These are phyloP conservation scores for Alternaria triticimaculans DNA, from an alignment of 2,329 filamentous ascomycete species.

Conservation along the genomic window DNA sequence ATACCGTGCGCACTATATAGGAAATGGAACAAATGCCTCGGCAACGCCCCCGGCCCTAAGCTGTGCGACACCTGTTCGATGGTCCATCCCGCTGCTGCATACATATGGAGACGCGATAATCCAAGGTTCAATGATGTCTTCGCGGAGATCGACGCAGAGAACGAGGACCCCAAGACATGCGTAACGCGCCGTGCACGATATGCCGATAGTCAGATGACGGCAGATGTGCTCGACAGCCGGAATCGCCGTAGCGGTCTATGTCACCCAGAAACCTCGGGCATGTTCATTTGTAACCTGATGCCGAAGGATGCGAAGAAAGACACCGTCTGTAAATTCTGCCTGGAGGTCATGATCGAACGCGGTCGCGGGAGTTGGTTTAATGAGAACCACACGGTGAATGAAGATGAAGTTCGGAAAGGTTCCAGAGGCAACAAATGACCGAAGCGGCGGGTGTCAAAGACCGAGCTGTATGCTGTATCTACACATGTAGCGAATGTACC, in stretches of 20 bases:
- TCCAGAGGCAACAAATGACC: not conserved
- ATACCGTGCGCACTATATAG: too few relatives aligned
- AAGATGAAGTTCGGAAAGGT: not conserved
- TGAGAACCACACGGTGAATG: not conserved
- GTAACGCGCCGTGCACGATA: not conserved
- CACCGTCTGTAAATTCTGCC: too few relatives aligned
- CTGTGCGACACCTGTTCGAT: too few relatives aligned
- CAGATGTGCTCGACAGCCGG: too few relatives aligned
- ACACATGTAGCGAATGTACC: not conserved
- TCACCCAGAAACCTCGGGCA: too few relatives aligned
- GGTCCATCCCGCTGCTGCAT: too few relatives aligned
- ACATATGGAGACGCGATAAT: rapidly evolving
- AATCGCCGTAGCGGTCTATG: too few relatives aligned
- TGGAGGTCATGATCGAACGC: rapidly evolving
- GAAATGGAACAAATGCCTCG: too few relatives aligned
- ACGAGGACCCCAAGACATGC: not conserved
- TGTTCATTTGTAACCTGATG: too few relatives aligned
- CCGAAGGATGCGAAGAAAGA: too few relatives aligned
- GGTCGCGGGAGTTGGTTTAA: not conserved
- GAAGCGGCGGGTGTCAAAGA: not conserved
- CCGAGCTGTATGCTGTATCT: not conserved
- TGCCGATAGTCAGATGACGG: too few relatives aligned
- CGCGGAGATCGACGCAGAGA: not conserved
- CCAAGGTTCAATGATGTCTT: not conserved
- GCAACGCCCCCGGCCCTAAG: too few relatives aligned